Conservation (phyloP, 108 stramenopile genomes). For the Cyclotella baltica region DNA sequence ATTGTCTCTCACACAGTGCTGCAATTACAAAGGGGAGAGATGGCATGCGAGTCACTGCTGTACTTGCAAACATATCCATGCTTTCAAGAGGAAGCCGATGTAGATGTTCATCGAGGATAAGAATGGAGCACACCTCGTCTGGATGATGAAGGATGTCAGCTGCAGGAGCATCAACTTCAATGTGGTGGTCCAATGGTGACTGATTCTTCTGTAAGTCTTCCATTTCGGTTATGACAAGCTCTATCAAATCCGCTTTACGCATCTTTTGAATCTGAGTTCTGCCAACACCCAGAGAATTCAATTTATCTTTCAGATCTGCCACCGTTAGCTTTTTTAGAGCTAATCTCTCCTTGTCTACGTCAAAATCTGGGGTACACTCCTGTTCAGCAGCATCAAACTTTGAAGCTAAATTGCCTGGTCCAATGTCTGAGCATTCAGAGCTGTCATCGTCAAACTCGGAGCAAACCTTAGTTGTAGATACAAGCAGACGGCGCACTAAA, state of each 20-base stretch:
- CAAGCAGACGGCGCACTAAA: conserved; percentile 14
- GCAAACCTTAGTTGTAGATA: conserved; percentile 14
- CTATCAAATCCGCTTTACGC: conserved; percentile 68
- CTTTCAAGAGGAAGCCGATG: conserved; percentile 96
- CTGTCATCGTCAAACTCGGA: conserved; percentile 35
- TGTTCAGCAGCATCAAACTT: conserved; percentile 69
- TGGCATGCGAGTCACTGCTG: conserved; percentile 88
- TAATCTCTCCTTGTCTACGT: conserved; percentile 21
- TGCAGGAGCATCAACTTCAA: neutral
- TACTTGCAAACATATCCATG: conserved; percentile 72
- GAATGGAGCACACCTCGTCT: conserved; percentile 55
- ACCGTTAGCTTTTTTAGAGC: conserved; percentile 71
- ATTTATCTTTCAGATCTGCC: conserved; percentile 60
- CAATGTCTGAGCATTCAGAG: conserved; percentile 47
- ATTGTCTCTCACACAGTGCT: conserved; percentile 56
- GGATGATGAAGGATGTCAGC: neutral
- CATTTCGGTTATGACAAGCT: conserved; percentile 54
- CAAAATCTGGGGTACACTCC: conserved; percentile 12
- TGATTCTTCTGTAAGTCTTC: conserved; percentile 3
- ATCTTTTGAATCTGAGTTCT: conserved; percentile 42
- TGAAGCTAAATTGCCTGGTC: conserved; percentile 62
- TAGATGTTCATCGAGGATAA: conserved; percentile 94
- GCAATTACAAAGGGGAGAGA: conserved; percentile 84
- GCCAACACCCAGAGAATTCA: conserved; percentile 35
- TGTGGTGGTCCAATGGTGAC: neutral